Base-by-base conservation (phyloP, 2,329 filamentous ascomycete genomes). In the Fusarium austroafricanum region DNA sequence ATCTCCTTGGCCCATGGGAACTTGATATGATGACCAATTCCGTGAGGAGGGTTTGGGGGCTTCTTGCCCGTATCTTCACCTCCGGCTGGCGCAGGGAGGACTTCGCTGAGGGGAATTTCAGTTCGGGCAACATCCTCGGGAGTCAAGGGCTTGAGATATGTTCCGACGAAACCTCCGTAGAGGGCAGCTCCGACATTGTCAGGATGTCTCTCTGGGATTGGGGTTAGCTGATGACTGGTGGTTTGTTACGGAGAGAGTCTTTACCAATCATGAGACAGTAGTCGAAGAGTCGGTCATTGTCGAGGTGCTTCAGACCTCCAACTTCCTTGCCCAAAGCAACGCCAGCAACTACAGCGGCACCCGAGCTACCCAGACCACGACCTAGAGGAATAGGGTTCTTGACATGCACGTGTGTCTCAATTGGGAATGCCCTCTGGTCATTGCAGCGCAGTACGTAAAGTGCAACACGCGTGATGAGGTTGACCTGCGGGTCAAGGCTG, bases 121-220 rank as follows among this genome's bases (percentile, higher is more conserved):
- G 91, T 94, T 66, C 96, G 88, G 65, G 93, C 93, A 63, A 94
- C 90, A 75, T 98, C 95, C 79, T 94, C 93, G 5, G 94, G 92
- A 70, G 92, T 89, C 70, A 98, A 86, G 62, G 97, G 95, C 81
- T 96, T 97, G 63, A 98, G 87, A 77, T 98, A 98, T 18, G 95
- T 97, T 63, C 96, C 96, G 26, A 99, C 94, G 72, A 99, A 98
- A 31, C 96, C 96, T 71, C 96, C 96, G 75, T 96, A 98, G 35
- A 98, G 87, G 10, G 96, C 94, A 15, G 96, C 96, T 59, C 94
- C 96, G 51, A 99, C 93, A 76, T 97, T 97, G 81, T 97, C 94
- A 12, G 94, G 94, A 79, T 97, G 94, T 68, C 93, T 89, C 80
- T 97, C 88, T 89, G 65, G 78, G 15, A 26, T 23, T 11, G 29